These are phyloP conservation scores for Schizosaccharomyces octosporus DNA, from an alignment of 805 yeast species.

Conservation along the genomic window DNA sequence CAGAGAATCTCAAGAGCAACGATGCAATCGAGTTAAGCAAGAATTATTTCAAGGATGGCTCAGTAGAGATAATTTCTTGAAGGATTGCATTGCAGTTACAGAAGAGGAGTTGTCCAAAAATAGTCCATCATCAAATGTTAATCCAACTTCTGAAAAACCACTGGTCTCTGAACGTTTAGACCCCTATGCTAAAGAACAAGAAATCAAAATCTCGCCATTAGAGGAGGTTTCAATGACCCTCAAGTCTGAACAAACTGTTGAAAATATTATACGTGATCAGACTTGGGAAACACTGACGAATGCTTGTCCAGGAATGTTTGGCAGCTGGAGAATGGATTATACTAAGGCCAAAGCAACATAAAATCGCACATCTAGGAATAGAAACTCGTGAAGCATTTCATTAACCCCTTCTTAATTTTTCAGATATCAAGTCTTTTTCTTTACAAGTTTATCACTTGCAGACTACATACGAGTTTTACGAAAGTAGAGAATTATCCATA, in stretches of 20 bases:
- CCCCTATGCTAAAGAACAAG: neutral
- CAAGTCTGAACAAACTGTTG: neutral
- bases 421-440: too few relatives aligned
- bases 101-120: neutral
- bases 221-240: neutral
- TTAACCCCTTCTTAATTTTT: too few relatives aligned
- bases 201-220: neutral
- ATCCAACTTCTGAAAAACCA: neutral
- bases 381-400: too few relatives aligned
- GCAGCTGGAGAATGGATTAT: neutral
- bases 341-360: neutral
- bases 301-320: neutral
- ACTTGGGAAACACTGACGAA: neutral
- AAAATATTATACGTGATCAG: neutral
- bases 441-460: too few relatives aligned
- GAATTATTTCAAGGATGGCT: neutral
- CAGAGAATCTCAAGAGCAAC: neutral
- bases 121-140: neutral
- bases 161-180: neutral
- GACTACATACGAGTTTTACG: too few relatives aligned
- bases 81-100: neutral
- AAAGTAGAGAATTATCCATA: too few relatives aligned
- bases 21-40: neutral
- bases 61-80: neutral
- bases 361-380: too few relatives aligned